These are phyloP conservation scores for Aspergillus brasiliensis DNA, from an alignment of 2,329 filamentous ascomycete genomes.

Conservation along the genomic window DNA sequence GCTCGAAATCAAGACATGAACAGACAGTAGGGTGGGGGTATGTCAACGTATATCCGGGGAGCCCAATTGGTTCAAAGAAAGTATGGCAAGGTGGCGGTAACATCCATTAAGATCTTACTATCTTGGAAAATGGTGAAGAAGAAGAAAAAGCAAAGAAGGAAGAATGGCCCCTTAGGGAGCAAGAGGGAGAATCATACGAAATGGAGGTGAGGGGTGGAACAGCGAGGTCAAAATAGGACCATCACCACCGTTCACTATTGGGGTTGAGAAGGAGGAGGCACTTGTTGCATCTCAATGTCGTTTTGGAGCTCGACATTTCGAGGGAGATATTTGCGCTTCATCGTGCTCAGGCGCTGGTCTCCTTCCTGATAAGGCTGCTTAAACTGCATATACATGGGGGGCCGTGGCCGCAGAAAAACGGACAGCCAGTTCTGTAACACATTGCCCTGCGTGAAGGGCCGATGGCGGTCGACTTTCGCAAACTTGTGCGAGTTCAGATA, in stretches of 20 bases:
- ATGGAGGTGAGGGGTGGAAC: background rate
- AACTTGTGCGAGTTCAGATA: constrained; percentile 98
- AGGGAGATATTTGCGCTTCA: constrained; percentile 55
- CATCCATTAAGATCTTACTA: constrained; percentile 5
- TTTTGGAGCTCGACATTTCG: constrained; percentile 55
- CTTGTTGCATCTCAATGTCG: constrained; percentile 73
- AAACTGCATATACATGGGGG: constrained; percentile 87
- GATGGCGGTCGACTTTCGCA: constrained; percentile 83
- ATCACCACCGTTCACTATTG: constrained; percentile 18
- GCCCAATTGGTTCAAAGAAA: constrained; percentile 2
- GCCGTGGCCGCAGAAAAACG: constrained; percentile 79
- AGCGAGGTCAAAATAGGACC: background rate
- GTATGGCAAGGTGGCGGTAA: constrained; percentile 4
- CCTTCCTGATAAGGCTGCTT: constrained; percentile 75
- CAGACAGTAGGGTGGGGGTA: constrained; percentile 2
- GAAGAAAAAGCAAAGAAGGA: constrained; percentile 1
- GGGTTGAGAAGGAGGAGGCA: constrained; percentile 37
- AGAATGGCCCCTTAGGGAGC: background rate
- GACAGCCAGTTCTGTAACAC: constrained; percentile 76
- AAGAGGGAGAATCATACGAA: constrained; percentile 1
- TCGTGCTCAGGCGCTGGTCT: constrained; percentile 76
- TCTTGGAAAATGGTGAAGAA: constrained; percentile 2
- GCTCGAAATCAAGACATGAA: constrained; percentile 1
- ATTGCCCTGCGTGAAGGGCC: constrained; percentile 81
- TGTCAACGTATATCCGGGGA: constrained; percentile 1